Evolutionary conservation across 306 rosid genomes (phyloP), one percentile per base, ranked within the genome.

Genomic region (Lathyrus oleraceus): DNA sequence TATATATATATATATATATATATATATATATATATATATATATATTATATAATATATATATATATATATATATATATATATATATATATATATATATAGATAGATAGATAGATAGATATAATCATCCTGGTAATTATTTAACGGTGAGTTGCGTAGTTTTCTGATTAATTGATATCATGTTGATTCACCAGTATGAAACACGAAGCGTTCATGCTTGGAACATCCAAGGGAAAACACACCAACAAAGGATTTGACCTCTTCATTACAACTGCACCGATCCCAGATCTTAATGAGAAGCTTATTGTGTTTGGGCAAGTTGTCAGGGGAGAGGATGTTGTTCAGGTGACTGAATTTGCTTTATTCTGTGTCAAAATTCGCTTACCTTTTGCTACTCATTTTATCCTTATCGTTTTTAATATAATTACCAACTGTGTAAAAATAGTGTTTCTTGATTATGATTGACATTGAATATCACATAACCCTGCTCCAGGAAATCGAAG

Each of bases 241-340:
- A 65, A 78, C 78, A 81, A 88, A 70, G 91, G 84, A 79, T 95
- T 95, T 81, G 91, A 91, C 83, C 89, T 95, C 76, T 90, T 91
- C 70, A 89, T 95, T 65, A 95, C 99, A 39, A 95, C 99, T 67
- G 97, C 99, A 49, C 99, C 99, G 1, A 95, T 95, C 53, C 97
- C 99, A 20, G 96, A 91, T 84, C 77, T 95, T 61, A 89, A 81
- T 15, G 97, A 95, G 79, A 89, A 89, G 86, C 85, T 91, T 57
- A 73, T 80, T 69, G 90, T 94, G 73, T 94, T 94, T 65, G 99
- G 99, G 32, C 96, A 72, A 43, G 98, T 94, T 73, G 13, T 94
- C 81, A 87, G 83, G 87, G 98, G 98, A 73, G 92, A 88, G 85
- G 92, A 94, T 74, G 97, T 94, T 63, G 98, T 94, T 63, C 98